Evolutionary conservation across 129 eudicot genomes (phyloP).

Genomic region (Apium graveolens): DNA sequence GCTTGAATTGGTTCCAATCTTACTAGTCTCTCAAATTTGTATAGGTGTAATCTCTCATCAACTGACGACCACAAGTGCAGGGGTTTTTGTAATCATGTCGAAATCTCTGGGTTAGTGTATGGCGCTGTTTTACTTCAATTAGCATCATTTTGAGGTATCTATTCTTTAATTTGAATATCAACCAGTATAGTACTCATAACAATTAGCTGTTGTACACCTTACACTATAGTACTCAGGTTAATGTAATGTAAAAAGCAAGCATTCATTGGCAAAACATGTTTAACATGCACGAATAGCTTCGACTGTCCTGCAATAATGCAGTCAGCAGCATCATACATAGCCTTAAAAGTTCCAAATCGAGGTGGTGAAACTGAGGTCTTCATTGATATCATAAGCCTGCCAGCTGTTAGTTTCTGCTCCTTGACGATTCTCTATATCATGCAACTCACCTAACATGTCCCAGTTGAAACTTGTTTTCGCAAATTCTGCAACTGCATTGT

Average conservation of each 20-base stretch:
- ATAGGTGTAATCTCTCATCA: too few relatives aligned
- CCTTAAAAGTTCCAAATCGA: conserved; percentile 64
- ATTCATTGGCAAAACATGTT: not conserved
- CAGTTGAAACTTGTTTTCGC: conserved; percentile 45
- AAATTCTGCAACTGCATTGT: conserved; percentile 29
- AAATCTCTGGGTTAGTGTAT: too few relatives aligned
- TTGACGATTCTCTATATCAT: conserved; percentile 18
- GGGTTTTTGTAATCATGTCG: not conserved
- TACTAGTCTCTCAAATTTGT: too few relatives aligned
- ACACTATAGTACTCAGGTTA: too few relatives aligned
- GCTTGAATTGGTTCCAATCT: too few relatives aligned
- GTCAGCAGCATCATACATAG: not conserved
- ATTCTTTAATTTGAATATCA: not conserved
- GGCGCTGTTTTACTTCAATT: too few relatives aligned
- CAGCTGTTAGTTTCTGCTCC: conserved; percentile 18
- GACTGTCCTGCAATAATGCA: not conserved
- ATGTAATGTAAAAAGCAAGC: not conserved
- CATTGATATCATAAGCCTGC: conserved; percentile 34
- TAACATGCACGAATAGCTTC: not conserved
- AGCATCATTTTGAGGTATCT: not conserved
- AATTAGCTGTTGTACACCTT: too few relatives aligned
- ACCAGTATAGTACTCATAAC: too few relatives aligned
- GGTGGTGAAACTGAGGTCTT: conserved; percentile 53
- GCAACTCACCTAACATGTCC: conserved; percentile 66
- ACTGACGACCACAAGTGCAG: too few relatives aligned